Base-by-base conservation (phyloP, 2,329 filamentous ascomycete genomes). In the Colletotrichum salicis region DNA sequence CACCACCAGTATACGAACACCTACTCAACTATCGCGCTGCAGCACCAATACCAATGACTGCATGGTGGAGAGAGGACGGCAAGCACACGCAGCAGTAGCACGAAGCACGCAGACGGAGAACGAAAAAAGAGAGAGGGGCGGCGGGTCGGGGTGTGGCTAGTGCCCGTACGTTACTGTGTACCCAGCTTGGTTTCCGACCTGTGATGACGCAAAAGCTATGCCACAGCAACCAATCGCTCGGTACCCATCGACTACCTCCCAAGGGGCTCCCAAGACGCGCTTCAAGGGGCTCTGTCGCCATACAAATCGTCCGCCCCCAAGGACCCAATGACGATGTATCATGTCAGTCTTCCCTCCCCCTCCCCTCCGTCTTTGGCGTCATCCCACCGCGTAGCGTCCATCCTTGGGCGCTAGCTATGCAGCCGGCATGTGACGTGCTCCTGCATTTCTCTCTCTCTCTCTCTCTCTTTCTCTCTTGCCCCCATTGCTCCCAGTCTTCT, bases 181-280 rank as follows among this genome's bases (percentile, higher is more conserved):
- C 37, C 66, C 63, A 60, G 65, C 70, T 72, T 70, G 67, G 67
- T 64, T 71, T 69, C 71, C 64, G n/a, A 64, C 41, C 33, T 64
- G 71, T 64, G 71, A 74, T 74, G 73, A 74, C 73, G 73, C 73
- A 74, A 72, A 71, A 70, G 57, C 37, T 74, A 68, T 69, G 64
- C 71, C 71, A 74, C 73, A 74, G 71, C 70, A 74, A 65, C 72
- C 65, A 73, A 73, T 71, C 70, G 56, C 57, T 12, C 27, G 52
- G 31, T 68, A 71, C 70, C 59, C 55, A 27, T 64, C n/a, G 59
- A 56, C 55, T 71, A 64, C 64, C 41, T 37, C 45, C 59, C 65
- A 51, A 64, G 68, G 58, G 45, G 63, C 13, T 54, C 67, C 54
- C 55, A 19, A 22, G 15, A 41, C 54, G 51, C 58, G 68, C 59